Evolutionary conservation across 2,329 filamentous ascomycete genomes (phyloP), one percentile per base, ranked within the genome.

Genomic region (Trichoderma guizhouense): DNA sequence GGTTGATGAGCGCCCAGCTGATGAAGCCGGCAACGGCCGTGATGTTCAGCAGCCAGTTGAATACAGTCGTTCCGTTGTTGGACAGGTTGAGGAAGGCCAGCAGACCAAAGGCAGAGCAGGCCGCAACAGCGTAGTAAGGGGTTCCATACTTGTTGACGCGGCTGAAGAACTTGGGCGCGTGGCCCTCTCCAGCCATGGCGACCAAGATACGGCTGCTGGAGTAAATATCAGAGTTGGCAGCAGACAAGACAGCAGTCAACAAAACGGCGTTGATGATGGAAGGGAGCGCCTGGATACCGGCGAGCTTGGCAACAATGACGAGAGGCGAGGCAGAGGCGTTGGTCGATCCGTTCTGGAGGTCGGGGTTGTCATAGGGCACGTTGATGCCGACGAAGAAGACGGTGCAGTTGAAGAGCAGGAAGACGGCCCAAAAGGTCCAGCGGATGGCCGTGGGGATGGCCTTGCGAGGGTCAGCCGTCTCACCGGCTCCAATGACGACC

Each of bases 211-310:
- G 89, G 71, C 88, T 91, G 72, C 89, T 90, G 55, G 91, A 92
- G 82, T 93, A 93, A 72, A 94, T 86, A 81, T 93, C 93, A 15
- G 91, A 92, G 82, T 92, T 93, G 72, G 91, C 93, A 7, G 93
- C 92, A 0, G 92, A 93, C 75, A 94, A 89, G 8, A 94, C 93
- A 3, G 92, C 92, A 0, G 92, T 93, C 26, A 95, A 84, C 11
- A 95, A 88, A 8, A 94, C 90, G 18, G 89, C 92, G 80, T 95
- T 95, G 84, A 95, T 90, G 78, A 95, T 90, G 76, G 88, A 84
- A 7, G 89, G 87, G 5, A 93, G 86, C 4, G 88, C 86, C 8
- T 83, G 82, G 71, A 93, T 89, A 53, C 91, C 91, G 34, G 91
- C 91, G 21, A 88, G 84, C 39, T 85, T 83, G 47, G 86, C 87